These are phyloP conservation scores for Mycena pura DNA, from an alignment of 768 basidiomycete species.

Conservation along the genomic window DNA sequence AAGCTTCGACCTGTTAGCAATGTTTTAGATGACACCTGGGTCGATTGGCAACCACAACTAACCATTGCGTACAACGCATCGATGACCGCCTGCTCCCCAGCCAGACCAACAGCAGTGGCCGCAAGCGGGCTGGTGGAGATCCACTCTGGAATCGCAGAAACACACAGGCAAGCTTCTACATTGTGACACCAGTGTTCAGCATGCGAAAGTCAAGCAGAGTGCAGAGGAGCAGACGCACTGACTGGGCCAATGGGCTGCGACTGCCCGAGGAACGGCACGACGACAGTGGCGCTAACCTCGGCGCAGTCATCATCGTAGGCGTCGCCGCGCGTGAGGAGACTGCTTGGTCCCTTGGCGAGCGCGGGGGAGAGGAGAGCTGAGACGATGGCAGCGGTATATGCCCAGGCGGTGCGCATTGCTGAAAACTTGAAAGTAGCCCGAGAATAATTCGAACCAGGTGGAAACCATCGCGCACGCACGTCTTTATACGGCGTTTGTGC, in stretches of 20 bases:
- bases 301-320: slow-evolving; percentile 47
- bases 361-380: neutral
- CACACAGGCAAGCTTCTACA: slow-evolving; percentile 52
- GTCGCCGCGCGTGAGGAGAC: slow-evolving; percentile 31
- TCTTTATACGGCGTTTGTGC: slow-evolving; percentile 8
- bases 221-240: slow-evolving; percentile 28
- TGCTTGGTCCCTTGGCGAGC: neutral
- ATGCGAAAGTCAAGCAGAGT: neutral
- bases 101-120: slow-evolving; percentile 34
- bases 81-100: slow-evolving; percentile 38
- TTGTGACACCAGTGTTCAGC: neutral
- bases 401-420: slow-evolving; percentile 1
- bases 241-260: slow-evolving; percentile 39
- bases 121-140: slow-evolving; percentile 40
- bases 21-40: neutral
- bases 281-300: slow-evolving; percentile 37
- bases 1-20: slow-evolving; percentile 32
- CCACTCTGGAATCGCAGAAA: slow-evolving; percentile 45
- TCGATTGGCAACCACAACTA: neutral
- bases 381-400: neutral
- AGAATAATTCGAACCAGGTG: no score
- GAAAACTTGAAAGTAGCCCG: no score
- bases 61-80: slow-evolving; percentile 45
- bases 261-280: slow-evolving; percentile 28
- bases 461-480: no score